Base-by-base conservation (phyloP, 352 stramenopile species). In the Globisporangium heterothallicum region DNA sequence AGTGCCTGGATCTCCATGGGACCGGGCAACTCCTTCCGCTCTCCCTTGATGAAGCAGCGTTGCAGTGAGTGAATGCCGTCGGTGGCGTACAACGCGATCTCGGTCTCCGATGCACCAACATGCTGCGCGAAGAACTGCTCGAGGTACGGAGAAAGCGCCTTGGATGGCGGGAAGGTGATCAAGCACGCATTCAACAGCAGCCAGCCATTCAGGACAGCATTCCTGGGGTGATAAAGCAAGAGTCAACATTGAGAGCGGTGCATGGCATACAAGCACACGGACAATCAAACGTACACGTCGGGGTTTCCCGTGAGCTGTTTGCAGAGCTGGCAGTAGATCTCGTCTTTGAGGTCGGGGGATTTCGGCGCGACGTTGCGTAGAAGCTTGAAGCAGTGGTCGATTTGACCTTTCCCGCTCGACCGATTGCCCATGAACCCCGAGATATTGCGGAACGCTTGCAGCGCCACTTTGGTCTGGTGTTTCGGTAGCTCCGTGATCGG, bases 301-400 rank as follows among this genome's bases (percentile, higher is more conserved):
- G 75, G 78, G 29, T 91, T 93, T 2, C 56, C 54, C 36, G 70
- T 88, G 25, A 87, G 70, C 27, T 91, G 79, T 49, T 93, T 93
- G 68, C 72, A 78, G 4, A 93, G 56, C 59, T 93, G 82, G 42
- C 78, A 88, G 64, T 84, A 93, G 10, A 88, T 71, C 62, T 93
- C 82, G 56, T 93, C 74, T 43, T 87, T 81, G 35, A 93, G 64
- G 42, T 71, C 63, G 2, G 72, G 58, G 1, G 77, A 69, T 8
- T 61, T 49, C 7, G 66, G 64, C 57, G 90, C 66, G 26, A 87
- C 73, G 46, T 87, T 86, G 36, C 69, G 68, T 21, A 92, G 46
- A 16, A 92, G 66, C 58, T 92, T 91, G 54, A 75, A 78, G 42
- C 71, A 84, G 58, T 92, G 79, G 43, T 84, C 75, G 34, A 80